Base-by-base conservation (phyloP, 225 moss, liverwort and hornwort species). In the Polytrichum formosum region DNA sequence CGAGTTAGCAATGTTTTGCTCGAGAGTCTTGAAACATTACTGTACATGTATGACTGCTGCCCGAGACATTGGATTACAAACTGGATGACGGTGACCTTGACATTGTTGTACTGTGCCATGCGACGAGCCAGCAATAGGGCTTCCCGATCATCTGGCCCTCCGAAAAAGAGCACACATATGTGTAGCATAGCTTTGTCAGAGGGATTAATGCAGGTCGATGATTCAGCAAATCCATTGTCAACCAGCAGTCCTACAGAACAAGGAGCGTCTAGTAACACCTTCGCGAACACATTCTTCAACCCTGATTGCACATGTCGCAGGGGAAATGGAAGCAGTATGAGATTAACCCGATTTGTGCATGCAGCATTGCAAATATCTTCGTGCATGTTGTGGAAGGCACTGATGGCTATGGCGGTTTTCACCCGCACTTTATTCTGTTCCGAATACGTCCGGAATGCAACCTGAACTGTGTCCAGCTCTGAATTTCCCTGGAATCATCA, bases 81-180 rank as follows among this genome's bases (percentile, higher is more conserved):
- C 23, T 89, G 89, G 55, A 89, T 79, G 28, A 93, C 81, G 1
- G 91, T 93, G 53, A 91, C 80, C 53, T 73, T 81, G 60, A 87
- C 73, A 27, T 77, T 72, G 22, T 71, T 76, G 54, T 82, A 80
- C 33, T 85, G 80, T 55, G 66, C 26, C 89, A 91, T 90, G 55
- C 88, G 74, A 53, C 83, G 85, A 25, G 76, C 93, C 18, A 93
- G 66, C 79, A 84, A 72, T 18, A 92, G 84, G 27, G 92, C 90
- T 76, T 92, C 92, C 4, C 92, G 84, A 59, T 92, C 92, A 56
- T 92, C 92, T 17, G 88, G 64, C 6, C 92, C 92, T 8, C 92
- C 92, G 35, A 90, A 90, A 76, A 90, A 92, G 6, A 92, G 68
- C 64, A 90, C 77, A 19, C 70, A 84, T 9, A 82, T 64, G 26